Evolutionary conservation across 179 eudicot genomes (phyloP).

Genomic region (Heliamphora pulchella): DNA sequence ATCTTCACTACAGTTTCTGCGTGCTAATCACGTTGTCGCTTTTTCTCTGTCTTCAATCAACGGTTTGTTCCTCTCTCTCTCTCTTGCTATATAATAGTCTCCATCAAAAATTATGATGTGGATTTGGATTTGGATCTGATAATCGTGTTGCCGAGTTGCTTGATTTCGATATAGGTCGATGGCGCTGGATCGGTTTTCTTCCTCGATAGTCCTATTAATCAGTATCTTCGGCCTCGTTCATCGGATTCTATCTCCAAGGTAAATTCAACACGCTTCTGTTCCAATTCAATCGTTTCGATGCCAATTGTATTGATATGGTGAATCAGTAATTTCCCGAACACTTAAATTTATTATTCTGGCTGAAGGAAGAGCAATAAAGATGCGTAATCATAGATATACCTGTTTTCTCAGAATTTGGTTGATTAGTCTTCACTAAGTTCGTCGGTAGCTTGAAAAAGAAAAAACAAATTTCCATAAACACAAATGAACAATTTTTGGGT

Average conservation of each 20-base stretch:
- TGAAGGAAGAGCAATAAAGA: neutral
- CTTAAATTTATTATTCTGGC: neutral
- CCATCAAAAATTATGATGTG: neutral
- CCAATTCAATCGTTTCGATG: neutral
- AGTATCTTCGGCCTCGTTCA: constrained; percentile 35
- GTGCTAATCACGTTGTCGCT: constrained; percentile 25
- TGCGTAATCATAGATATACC: neutral
- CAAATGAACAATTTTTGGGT: neutral
- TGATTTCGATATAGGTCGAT: constrained; percentile 30
- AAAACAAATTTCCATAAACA: neutral
- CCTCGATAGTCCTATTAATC: constrained; percentile 47
- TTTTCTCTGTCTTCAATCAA: constrained; percentile 28
- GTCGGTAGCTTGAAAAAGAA: too few relatives aligned
- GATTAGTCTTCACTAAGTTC: neutral
- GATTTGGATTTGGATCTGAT: constrained; percentile 7
- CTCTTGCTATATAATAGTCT: neutral
- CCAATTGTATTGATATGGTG: neutral
- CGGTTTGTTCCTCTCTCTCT: constrained; percentile 27
- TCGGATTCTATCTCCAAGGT: constrained; percentile 29
- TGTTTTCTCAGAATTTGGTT: neutral
- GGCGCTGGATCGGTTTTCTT: constrained; percentile 51
- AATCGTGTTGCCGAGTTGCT: constrained; percentile 2
- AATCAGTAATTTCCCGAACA: neutral
- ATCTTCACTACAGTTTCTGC: constrained; percentile 13
- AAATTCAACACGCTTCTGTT: neutral